Conservation (phyloP, 2,329 filamentous ascomycete species). For the Trichoderma sp. region DNA sequence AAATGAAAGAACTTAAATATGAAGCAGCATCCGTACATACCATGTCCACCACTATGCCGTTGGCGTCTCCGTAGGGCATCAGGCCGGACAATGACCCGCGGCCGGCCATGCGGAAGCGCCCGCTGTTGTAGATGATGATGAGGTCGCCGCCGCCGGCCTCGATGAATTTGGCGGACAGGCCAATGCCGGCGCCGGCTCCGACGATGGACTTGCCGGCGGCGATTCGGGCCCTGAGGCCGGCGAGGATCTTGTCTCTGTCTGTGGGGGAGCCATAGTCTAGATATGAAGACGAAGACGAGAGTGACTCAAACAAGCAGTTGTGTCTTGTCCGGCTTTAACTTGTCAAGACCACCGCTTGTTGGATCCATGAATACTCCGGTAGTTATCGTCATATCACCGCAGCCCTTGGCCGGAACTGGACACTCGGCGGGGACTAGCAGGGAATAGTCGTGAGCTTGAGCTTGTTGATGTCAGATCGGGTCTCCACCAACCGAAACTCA, state of each 20-base stretch:
- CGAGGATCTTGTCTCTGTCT: conserved; percentile 57
- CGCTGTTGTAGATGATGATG: conserved; percentile 73
- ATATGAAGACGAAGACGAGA: not conserved
- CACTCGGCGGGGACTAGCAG: not conserved
- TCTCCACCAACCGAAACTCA: not conserved
- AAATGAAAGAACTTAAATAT: too few species aligned
- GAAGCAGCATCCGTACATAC: conserved; percentile 38
- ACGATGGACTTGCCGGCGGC: conserved; percentile 60
- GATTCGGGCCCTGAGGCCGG: conserved; percentile 55
- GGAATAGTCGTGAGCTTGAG: not conserved
- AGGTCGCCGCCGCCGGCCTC: conserved; percentile 68
- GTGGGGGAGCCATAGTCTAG: conserved; percentile 56
- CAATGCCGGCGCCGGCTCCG: conserved; percentile 70
- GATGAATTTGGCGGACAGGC: conserved; percentile 69
- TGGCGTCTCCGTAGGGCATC: conserved; percentile 72
- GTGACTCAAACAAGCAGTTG: too few species aligned
- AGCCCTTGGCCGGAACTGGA: not conserved
- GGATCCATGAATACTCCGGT: not conserved
- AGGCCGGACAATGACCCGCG: conserved; percentile 67
- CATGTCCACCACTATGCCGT: conserved; percentile 70
- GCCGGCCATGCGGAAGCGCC: conserved; percentile 72
- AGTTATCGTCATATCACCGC: not conserved
- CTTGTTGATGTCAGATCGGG: not conserved
- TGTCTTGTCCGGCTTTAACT: not conserved
- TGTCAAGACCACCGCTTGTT: not conserved